A percentile compares a stretch with the other conserved stretches of the same genome.
Evolutionary conservation across 2,329 filamentous ascomycete species (phyloP).

Genomic region (Trichoderma atrobrunneum): DNA sequence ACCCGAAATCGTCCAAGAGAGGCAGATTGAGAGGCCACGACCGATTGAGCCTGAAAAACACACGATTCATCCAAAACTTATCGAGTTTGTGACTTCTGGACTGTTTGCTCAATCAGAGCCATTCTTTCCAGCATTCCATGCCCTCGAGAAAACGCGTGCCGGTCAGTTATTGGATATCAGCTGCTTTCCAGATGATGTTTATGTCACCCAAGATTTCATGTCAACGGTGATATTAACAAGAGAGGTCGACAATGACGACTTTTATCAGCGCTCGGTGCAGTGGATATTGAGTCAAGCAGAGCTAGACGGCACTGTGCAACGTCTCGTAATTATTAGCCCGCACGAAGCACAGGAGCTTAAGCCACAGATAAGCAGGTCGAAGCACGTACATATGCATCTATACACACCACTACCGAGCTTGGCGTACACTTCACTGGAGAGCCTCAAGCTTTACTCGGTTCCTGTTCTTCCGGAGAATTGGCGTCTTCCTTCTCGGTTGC

Average conservation of each 20-base stretch:
- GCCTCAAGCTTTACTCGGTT: neutral
- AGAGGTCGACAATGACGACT: slow-evolving; percentile 17
- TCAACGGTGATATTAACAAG: neutral
- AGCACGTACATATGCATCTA: slow-evolving; percentile 44
- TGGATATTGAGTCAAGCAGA: slow-evolving; percentile 25
- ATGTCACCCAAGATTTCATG: slow-evolving; percentile 17
- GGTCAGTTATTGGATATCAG: slow-evolving; percentile 14
- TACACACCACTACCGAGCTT: slow-evolving; percentile 44
- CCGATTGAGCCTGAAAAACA: slow-evolving; percentile 38
- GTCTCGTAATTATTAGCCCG: slow-evolving; percentile 19
- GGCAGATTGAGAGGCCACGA: slow-evolving; percentile 49
- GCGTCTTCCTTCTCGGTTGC: neutral
- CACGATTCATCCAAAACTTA: neutral
- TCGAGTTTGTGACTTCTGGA: neutral
- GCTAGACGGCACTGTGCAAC: neutral
- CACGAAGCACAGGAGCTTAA: slow-evolving; percentile 55
- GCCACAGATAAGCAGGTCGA: slow-evolving; percentile 18
- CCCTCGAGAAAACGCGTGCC: slow-evolving; percentile 22
- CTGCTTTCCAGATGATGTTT: slow-evolving; percentile 20
- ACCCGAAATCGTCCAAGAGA: slow-evolving; percentile 61
- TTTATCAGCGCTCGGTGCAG: slow-evolving; percentile 27
- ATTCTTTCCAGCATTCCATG: slow-evolving; percentile 23
- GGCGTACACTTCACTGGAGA: neutral
- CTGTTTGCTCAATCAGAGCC: neutral
- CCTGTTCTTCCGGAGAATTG: neutral